Base-by-base conservation (phyloP, 768 basidiomycete genomes). In the Pisolithus sp. region DNA sequence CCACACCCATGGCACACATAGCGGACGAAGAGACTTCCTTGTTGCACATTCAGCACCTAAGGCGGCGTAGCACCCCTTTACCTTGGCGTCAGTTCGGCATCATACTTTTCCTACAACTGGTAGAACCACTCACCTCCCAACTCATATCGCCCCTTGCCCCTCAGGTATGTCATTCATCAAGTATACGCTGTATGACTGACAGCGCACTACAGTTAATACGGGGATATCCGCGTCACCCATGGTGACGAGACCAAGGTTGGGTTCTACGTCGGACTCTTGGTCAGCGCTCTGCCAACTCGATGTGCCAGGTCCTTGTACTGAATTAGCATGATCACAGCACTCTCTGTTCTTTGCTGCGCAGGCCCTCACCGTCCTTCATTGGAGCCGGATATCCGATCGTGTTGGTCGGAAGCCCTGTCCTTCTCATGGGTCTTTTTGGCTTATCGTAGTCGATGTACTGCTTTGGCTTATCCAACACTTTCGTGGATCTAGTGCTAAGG, bases 61-160 rank as follows among this genome's bases (percentile, higher is more conserved):
- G 8, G 18, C 40, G 18, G 18, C 50, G 65, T 53, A 68, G 71
- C 6, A 13, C 18, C 7, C 40, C 40, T 18, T 41, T 41, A 12
- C 40, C 40, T 18, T 41, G 21, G 40, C 40, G 40, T 18, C 40
- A 41, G 21, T 41, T 41, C 40, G 7, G 21, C 20, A 41, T 21
- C 15, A 41, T 41, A 20, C 40, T 41, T 18, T 41, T 41, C 21
- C 40, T 41, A 41, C 86, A 89, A 64, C 79, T 89, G 41, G 75
- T 85, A 31, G 89, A 91, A 62, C 88, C 88, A 0, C 70, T 91
- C 57, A 86, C 87, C 2, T 78, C 79, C 6, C 78, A 87, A 53
- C 83, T 90, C 51, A 88, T 90, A 53, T 80, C 80, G 43, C 89
- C 88, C 1, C 88, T 89, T 60, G 77, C 82, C n/a, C 85, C 85